Percentiles rank a stretch among this genome's conserved stretches.
phyloP scores from a whole-genome alignment of 306 rosid species.

The Morella rubra region DNA sequence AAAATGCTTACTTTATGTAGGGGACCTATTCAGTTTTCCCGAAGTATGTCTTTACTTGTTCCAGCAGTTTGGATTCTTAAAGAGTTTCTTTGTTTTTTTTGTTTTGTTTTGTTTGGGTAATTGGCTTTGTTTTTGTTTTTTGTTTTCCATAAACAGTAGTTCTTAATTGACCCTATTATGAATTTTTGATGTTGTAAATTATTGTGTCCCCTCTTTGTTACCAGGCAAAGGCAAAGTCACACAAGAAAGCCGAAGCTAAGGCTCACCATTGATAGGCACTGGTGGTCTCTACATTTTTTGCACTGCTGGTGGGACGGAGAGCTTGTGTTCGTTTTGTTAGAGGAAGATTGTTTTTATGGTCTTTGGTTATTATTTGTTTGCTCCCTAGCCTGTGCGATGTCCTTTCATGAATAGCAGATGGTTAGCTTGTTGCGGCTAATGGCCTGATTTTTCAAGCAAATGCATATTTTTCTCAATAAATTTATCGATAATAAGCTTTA shows the following conservation, averaged over 20 bases:
- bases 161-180: neutral
- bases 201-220: neutral
- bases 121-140: neutral
- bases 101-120: too few species aligned
- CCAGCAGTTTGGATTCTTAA: too few species aligned
- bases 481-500: neutral
- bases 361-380: neutral
- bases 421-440: neutral
- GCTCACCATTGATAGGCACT: slow-evolving; percentile 29
- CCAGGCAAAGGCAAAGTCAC: slow-evolving; percentile 50
- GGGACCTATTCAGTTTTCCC: neutral
- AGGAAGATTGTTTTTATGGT: neutral
- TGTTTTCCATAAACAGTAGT: neutral
- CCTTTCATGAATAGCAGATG: slow-evolving; percentile 8
- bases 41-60: neutral
- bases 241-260: slow-evolving; percentile 42
- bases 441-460: neutral
- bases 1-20: neutral
- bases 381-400: neutral
- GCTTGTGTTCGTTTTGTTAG: neutral
- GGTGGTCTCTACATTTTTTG: neutral
- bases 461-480: neutral
- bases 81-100: neutral
- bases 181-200: neutral
- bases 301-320: neutral